Evolutionary conservation across 345 rosid species (phyloP).

Genomic region (Salix caprea): DNA sequence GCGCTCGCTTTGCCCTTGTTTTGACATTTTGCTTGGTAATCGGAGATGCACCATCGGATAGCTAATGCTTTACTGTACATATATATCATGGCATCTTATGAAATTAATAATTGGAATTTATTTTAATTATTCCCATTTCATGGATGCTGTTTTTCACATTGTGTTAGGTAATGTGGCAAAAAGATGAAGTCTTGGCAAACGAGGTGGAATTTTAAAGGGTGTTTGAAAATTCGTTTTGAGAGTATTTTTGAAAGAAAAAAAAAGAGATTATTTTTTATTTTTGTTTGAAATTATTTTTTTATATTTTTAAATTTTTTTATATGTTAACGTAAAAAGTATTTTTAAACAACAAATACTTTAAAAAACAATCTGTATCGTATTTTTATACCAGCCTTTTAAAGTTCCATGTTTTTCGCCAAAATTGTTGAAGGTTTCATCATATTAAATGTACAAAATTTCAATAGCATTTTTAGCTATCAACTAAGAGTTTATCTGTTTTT

Average conservation of each 20-base stretch:
- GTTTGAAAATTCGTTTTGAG: too few relatives aligned
- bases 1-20: background rate
- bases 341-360: too few relatives aligned
- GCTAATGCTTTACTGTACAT: background rate
- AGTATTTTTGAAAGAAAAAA: too few relatives aligned
- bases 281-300: too few relatives aligned
- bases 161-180: slow-evolving; percentile 53
- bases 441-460: background rate
- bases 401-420: too few relatives aligned
- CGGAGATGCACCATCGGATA: background rate
- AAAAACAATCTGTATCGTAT: too few relatives aligned
- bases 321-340: too few relatives aligned
- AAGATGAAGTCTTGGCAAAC: slow-evolving; percentile 53
- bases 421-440: background rate
- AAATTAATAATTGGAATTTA: background rate
- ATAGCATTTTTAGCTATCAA: background rate
- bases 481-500: too few relatives aligned
- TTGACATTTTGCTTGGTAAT: background rate
- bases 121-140: background rate
- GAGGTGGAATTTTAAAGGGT: background rate
- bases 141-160: background rate
- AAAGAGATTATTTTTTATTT: too few relatives aligned
- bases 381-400: too few relatives aligned
- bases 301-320: too few relatives aligned
- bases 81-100: background rate